Percentiles rank a stretch among this genome's conserved stretches.
Evolutionary conservation across 371 early-diverging fungal species (phyloP).

Genomic region (Mortierella sp.): DNA sequence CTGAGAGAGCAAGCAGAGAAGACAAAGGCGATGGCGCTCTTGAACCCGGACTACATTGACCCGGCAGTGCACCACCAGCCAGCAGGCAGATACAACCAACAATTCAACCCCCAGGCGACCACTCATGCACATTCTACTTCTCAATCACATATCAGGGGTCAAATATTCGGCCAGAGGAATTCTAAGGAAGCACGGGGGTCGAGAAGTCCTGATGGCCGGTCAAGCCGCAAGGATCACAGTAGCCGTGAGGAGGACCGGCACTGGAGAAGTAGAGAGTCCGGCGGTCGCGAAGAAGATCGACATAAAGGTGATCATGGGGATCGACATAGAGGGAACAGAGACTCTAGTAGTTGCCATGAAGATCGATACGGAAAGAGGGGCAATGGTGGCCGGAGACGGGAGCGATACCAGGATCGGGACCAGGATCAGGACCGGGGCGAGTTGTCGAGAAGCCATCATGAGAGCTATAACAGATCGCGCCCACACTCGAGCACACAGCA

Average conservation of each 20-base stretch:
- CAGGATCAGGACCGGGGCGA: not conserved
- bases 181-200: not conserved
- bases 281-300: not conserved
- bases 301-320: not conserved
- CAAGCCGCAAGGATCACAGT: not conserved
- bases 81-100: conserved; percentile 37
- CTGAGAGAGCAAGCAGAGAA: conserved; percentile 40
- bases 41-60: conserved; percentile 23
- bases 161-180: not conserved
- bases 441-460: not conserved
- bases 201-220: not conserved
- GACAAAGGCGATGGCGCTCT: conserved; percentile 16
- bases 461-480: not conserved
- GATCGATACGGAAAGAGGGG: not conserved
- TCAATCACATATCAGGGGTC: not conserved
- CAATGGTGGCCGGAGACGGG: not conserved
- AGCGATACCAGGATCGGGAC: not conserved
- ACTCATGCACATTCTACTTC: conserved; percentile 19
- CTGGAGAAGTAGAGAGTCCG: not conserved
- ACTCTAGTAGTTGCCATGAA: not conserved
- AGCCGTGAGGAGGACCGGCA: conserved; percentile 4
- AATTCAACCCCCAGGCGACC: conserved; percentile 49
- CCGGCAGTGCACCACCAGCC: conserved; percentile 22
- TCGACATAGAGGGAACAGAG: not conserved
- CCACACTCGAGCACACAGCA: not conserved